Base-by-base conservation (phyloP, 768 basidiomycete species). In the Hortiboletus flavorubellus region DNA sequence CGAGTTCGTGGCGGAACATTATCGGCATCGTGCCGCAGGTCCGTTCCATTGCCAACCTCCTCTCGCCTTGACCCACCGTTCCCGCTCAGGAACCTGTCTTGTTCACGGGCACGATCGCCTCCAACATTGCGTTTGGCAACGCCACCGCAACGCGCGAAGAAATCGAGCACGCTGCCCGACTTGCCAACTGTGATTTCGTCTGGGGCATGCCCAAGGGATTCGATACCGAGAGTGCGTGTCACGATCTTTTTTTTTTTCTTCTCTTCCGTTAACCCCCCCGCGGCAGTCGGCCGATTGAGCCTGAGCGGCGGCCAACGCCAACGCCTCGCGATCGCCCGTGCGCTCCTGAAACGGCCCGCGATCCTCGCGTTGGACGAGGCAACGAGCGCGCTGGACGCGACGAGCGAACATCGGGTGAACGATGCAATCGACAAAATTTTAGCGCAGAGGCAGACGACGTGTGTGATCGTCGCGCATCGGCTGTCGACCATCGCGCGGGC, bases 141-240 rank as follows among this genome's bases (percentile, higher is more conserved):
- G 78, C 82, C 9, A 73, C 80, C 18, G 91, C 85, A 0, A 90
- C 91, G 0, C 79, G 89, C 21, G 85, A 86, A 60, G 83, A 96
- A 55, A 90, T 98, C 21, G 92, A 97, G 69, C 75, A 85, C 30
- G 95, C 93, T 0, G 95, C 94, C 0, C 78, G 89, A 18, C 82
- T 91, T 55, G 96, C 96, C 2, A 97, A 98, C 62, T 98, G 95
- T 71, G 93, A 96, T 64, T 98, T 96, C 66, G 86, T 98, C 7
- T 92, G 93, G 89, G 87, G 89, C 15, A 84, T 98, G 79, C 94
- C 95, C 10, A 79, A 93, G 54, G 93, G 94, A 0, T 96, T 96
- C 63, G 95, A 97, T 62, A 98, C 96, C 1, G 79, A 86, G 62
- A 94, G 93, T 54, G 9, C 41, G 53, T 49, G 18, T 23, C 18